Evolutionary conservation across 495 filamentous ascomycete species (phyloP), one percentile per base, ranked within the genome.

Genomic region (Astrothelium subdiscretum): DNA sequence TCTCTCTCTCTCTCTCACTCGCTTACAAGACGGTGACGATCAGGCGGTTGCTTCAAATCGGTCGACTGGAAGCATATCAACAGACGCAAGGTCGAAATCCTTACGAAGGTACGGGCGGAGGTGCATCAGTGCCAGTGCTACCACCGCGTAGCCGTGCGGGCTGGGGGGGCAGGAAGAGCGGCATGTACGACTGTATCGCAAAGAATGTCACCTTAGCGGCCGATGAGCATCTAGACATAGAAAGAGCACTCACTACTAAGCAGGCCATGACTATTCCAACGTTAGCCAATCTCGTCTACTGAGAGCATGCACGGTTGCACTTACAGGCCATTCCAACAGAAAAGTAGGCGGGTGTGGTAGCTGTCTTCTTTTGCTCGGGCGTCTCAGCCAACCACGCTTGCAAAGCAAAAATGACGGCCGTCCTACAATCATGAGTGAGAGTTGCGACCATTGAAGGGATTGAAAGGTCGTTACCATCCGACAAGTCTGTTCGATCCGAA

Each of bases 381-480:
- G 85, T 87, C 77, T 96, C 91, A 62, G 85, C 86, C 20, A 96
- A 80, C 91, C 90, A 96, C 65, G 78, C 83, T 76, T 95, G 90
- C 44, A 95, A 74, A 60, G 89, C 83, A 73, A 95, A 87, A 57
- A 92, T 83, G 54, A 96, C 86, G 5, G 91, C 79, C 10, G 87
- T 85, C 91, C 90, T 92, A 70, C 20, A 57, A 38, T 38, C 32
- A 32, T 40, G 20, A 15, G 35, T 69, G 57, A 70, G 61, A 32
- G 40, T 24, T 4, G 11, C 51, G 40, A 12, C 18, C 58, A 5
- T 18, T 15, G 10, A 32, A 44, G 18, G 2, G 40, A n/a, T n/a
- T 27, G 38, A 43, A n/a, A 32, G 32, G 15, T 29, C 70, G 81
- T 65, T 79, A 91, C 89, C 90, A 95, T 72, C 90, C 90, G 67